Evolutionary conservation across 176 grass and related monocot species (phyloP).

Genomic region (Coix lacrymajobi): DNA sequence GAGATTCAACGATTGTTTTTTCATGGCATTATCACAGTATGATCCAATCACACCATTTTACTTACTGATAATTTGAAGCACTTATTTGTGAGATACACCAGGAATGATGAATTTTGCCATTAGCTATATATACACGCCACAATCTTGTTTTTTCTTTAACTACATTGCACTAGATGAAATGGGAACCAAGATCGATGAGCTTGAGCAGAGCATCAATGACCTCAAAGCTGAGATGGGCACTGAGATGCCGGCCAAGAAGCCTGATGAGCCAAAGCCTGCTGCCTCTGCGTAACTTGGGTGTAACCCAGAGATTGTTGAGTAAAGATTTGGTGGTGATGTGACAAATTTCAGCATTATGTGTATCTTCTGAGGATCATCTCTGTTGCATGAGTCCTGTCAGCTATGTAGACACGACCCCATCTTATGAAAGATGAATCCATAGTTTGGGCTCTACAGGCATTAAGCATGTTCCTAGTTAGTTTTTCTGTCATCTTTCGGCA

Average conservation of each 20-base stretch:
- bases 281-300: slow-evolving; percentile 38
- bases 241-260: slow-evolving; percentile 48
- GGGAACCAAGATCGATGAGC: slow-evolving; percentile 84
- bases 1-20: neutral
- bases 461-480: neutral
- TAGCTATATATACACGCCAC: neutral
- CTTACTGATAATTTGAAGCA: neutral
- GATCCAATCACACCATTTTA: neutral
- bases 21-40: neutral
- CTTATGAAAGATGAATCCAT: neutral
- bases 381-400: neutral
- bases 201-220: slow-evolving; percentile 86
- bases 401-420: neutral
- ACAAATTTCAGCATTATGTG: neutral
- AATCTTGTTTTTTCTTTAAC: slow-evolving; percentile 54
- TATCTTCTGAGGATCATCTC: slow-evolving; percentile 3
- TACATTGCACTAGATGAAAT: slow-evolving; percentile 83
- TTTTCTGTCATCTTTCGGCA: neutral
- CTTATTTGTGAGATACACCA: neutral
- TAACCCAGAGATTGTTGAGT: neutral
- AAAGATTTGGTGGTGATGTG: neutral
- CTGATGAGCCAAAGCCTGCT: slow-evolving; percentile 43
- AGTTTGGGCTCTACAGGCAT: neutral
- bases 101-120: neutral
- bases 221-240: slow-evolving; percentile 84